Evolutionary conservation across 1,284 basidiomycete species (phyloP).

Genomic region (Ganoderma boninense): DNA sequence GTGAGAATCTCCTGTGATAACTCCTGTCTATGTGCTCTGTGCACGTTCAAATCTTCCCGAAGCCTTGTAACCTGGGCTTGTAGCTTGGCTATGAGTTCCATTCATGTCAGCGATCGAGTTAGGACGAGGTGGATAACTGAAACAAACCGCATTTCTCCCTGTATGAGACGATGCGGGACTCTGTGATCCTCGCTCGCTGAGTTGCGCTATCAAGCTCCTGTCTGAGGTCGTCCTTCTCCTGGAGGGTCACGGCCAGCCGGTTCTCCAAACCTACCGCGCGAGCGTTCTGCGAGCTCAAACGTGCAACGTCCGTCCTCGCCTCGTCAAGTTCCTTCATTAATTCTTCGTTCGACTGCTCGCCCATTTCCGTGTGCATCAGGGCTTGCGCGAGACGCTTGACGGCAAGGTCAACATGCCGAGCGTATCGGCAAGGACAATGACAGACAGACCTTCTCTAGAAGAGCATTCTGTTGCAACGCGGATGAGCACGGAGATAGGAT

Average conservation of each 20-base stretch:
- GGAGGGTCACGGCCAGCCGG: constrained; percentile 64
- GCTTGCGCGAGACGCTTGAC: constrained; percentile 81
- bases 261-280: constrained; percentile 76
- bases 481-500: not conserved
- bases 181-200: constrained; percentile 75
- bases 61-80: constrained; percentile 74
- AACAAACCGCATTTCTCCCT: constrained; percentile 62
- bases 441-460: constrained; percentile 68
- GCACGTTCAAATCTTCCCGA: constrained; percentile 71
- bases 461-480: constrained; percentile 56
- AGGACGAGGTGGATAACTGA: not conserved
- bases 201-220: constrained; percentile 84
- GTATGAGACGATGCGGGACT: constrained; percentile 67
- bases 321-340: constrained; percentile 83
- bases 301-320: constrained; percentile 72
- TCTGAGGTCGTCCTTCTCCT: constrained; percentile 86
- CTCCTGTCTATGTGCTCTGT: constrained; percentile 71
- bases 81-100: constrained; percentile 63
- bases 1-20: constrained; percentile 77
- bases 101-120: not conserved
- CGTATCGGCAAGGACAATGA: not conserved
- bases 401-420: not conserved
- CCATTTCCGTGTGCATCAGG: constrained; percentile 83
- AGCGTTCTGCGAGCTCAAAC: constrained; percentile 73
- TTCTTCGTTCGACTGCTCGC: constrained; percentile 81